Base-by-base conservation (phyloP, 2,329 filamentous ascomycete genomes). In the Pyricularia sp. region DNA sequence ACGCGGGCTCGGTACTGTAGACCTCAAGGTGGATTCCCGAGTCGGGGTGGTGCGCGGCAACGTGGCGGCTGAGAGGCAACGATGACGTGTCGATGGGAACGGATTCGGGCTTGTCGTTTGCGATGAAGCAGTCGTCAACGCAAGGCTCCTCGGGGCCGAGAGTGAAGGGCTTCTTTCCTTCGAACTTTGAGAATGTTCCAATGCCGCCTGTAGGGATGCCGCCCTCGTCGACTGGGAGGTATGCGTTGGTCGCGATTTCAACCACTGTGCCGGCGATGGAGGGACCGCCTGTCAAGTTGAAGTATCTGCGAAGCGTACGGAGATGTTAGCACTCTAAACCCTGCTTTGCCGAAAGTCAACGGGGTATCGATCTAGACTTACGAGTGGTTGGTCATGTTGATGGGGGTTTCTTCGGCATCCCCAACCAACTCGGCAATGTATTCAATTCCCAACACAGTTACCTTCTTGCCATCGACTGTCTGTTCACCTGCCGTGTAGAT, bases 361-460 rank as follows among this genome's bases (percentile, higher is more conserved):
- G n/a, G 40, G 5, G 26, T 49, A n/a, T 22, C 40, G 57, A 28
- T 30, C 13, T 63, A 40, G 9, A 74, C 79, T 70, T 76, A 91
- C 89, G 91, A 96, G 79, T 99, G 93, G 78, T 97, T 99, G 62
- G 94, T 97, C 78, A 97, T 84, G 77, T 93, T 96, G 74, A 97
- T 84, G 57, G 87, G 87, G 0, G 93, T 97, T 81, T 97, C 93
- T n/a, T 93, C 87, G 13, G 87, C 88, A 62, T 89, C 88, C 3
- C 84, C 88, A 3, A 91, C 82, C 61, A 97, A 81, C 75, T 91
- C 86, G 24, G 89, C 92, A 79, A 96, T 90, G 74, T 96, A 97
- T 75, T 97, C 94, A 62, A 96, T 90, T 65, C 87, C 87, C 65
- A 97, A 77, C 24, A 94, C 84, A 1, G 84, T 86, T 68, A 88